Percentiles rank a stretch among this genome's conserved stretches.
Conservation (phyloP, 371 early-diverging fungal genomes). For the Mortierella sp. region DNA sequence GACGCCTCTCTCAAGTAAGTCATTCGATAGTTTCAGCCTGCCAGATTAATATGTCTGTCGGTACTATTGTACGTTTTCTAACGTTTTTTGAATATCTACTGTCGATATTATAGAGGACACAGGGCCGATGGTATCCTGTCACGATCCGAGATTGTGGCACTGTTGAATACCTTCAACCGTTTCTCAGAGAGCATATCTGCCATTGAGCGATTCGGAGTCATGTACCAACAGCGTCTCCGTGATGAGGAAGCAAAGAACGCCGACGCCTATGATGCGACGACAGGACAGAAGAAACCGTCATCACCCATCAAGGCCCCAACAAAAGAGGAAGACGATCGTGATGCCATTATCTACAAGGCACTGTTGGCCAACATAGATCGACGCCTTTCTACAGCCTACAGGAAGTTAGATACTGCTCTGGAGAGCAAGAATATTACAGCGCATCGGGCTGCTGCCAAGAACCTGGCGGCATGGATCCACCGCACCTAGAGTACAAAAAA, state of each 20-base stretch:
- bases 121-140: conserved; percentile 70
- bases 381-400: conserved; percentile 13
- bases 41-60: no score
- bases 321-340: conserved; percentile 29
- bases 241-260: not conserved
- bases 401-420: conserved; percentile 19
- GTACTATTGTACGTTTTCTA: not conserved
- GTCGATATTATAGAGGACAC: conserved; percentile 57
- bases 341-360: conserved; percentile 29
- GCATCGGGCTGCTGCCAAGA: conserved; percentile 26
- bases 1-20: conserved; percentile 74
- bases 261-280: not conserved
- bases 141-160: conserved; percentile 91
- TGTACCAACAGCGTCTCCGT: conserved; percentile 69
- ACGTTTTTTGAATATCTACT: not conserved
- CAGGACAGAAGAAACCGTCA: not conserved
- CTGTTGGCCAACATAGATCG: conserved; percentile 15
- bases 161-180: conserved; percentile 93
- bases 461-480: conserved; percentile 29
- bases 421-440: conserved; percentile 34
- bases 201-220: conserved; percentile 77
- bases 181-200: conserved; percentile 84
- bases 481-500: not conserved
- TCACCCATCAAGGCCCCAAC: conserved; percentile 23
- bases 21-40: not conserved